Evolutionary conservation across 805 yeast species (phyloP), one percentile per base, ranked within the genome.

Genomic region (Maudiozyma bulderi): DNA sequence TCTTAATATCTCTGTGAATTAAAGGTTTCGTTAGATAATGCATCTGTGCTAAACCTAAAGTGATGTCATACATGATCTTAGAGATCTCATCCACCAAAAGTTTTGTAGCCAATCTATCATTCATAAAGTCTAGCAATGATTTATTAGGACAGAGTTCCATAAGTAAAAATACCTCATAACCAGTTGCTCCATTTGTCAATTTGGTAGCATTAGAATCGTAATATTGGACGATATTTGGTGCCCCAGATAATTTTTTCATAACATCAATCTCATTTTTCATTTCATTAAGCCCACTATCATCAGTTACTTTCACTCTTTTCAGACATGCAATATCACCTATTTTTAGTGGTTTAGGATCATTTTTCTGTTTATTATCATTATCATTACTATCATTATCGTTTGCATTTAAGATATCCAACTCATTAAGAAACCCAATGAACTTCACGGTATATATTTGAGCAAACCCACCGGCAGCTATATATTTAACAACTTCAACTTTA

Each of bases 131-230:
- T 52, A 91, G 73, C 44, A 95, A 76, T 14, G 95, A 87, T 54
- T 84, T 78, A 63, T 85, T 86, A 9, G 95, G 83, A 64, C 99
- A 91, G 57, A 83, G 77, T 65, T 91, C 99, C 98, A 91, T 93
- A 54, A 91, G 72, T 41, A 91, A 79, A 48, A 91, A 72, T 8
- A 93, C 97, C 67, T 91, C 98, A 64, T 87, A 93, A 0, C 78
- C 79, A 8, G 65, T 64, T 31, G 59, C 54, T 10, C 68, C 68
- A 31, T 68, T 67, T 3, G 47, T 52, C 14, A 59, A 56, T 48
- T 86, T 70, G 41, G 83, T 80, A 1, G 95, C 93, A 60, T 84
- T 82, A 2, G 90, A 83, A 61, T 86, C 95, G 57, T 74, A 82
- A 59, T 84, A 84, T 51, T 73, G 74, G 31, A 85, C 93, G 46